Conservation (phyloP, 1,284 basidiomycete genomes). For the Athelia psychrophila region DNA sequence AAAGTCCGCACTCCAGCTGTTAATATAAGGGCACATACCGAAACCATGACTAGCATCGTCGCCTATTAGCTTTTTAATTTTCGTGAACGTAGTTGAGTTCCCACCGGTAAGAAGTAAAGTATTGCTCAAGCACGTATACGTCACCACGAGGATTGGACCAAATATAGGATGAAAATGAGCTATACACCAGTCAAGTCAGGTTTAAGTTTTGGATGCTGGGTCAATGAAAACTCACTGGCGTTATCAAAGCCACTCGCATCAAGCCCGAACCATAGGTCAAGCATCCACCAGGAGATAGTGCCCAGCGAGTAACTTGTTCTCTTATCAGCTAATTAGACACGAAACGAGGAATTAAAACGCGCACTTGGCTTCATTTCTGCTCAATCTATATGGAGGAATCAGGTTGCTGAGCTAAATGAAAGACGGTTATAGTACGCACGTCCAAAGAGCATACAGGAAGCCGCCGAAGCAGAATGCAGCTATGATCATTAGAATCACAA, state of each 20-base stretch:
- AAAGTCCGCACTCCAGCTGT: too few species aligned
- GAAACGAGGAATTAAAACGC: conserved; percentile 12
- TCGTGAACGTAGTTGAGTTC: conserved; percentile 17
- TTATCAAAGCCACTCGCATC: conserved; percentile 83
- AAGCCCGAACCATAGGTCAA: conserved; percentile 86
- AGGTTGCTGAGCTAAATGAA: conserved; percentile 2
- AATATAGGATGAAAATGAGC: conserved; percentile 79
- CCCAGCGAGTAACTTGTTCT: conserved; percentile 29
- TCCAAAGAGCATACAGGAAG: conserved; percentile 90
- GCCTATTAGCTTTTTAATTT: conserved; percentile 1
- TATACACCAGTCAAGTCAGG: conserved; percentile 20
- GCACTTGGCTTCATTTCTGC: conserved; percentile 55
- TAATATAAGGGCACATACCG: too few species aligned
- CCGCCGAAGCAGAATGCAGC: conserved; percentile 89
- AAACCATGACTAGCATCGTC: conserved; percentile 62
- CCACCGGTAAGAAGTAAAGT: conserved; percentile 78
- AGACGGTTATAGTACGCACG: conserved; percentile 44
- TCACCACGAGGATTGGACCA: conserved; percentile 86
- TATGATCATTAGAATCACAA: conserved; percentile 78
- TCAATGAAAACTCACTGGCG: conserved; percentile 51
- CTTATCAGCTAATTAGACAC: neutral
- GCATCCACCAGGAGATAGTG: conserved; percentile 88
- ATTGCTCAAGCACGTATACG: conserved; percentile 85
- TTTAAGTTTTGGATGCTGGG: neutral
- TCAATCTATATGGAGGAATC: conserved; percentile 40